A percentile compares a stretch with the other conserved stretches of the same genome.
Evolutionary conservation across 2,329 filamentous ascomycete species (phyloP).

Genomic region (Dactylellina haptotyla): DNA sequence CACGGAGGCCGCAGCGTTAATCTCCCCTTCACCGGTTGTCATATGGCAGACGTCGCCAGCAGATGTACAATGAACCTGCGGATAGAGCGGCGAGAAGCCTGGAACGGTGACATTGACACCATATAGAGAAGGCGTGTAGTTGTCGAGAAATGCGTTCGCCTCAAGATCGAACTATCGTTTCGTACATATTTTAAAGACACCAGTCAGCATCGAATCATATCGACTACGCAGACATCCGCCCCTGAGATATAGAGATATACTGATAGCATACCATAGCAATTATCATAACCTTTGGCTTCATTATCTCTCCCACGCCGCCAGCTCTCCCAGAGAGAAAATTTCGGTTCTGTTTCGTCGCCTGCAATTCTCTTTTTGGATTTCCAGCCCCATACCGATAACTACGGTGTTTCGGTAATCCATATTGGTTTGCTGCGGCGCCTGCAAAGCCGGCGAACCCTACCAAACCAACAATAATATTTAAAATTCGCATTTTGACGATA

Average conservation of each 20-base stretch:
- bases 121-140: slow-evolving; percentile 66
- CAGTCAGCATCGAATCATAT: not conserved
- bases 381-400: not conserved
- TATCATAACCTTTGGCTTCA: slow-evolving; percentile 71
- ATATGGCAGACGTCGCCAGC: slow-evolving; percentile 74
- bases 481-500: not conserved
- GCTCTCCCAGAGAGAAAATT: not conserved
- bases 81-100: slow-evolving; percentile 74
- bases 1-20: slow-evolving; percentile 77
- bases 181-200: not conserved
- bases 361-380: not conserved
- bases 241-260: too few relatives aligned
- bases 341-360: not conserved
- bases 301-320: not conserved
- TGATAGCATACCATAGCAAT: slow-evolving; percentile 69
- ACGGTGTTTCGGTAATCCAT: slow-evolving; percentile 1
- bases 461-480: not conserved
- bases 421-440: not conserved
- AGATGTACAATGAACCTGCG: slow-evolving; percentile 72
- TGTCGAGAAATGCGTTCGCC: slow-evolving; percentile 71
- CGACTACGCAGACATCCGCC: too few relatives aligned
- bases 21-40: slow-evolving; percentile 75
- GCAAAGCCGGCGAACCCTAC: not conserved
- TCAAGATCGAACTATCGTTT: slow-evolving; percentile 70
- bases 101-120: slow-evolving; percentile 69